Evolutionary conservation across 768 basidiomycete species (phyloP).

Genomic region (Hericium erinaceus): DNA sequence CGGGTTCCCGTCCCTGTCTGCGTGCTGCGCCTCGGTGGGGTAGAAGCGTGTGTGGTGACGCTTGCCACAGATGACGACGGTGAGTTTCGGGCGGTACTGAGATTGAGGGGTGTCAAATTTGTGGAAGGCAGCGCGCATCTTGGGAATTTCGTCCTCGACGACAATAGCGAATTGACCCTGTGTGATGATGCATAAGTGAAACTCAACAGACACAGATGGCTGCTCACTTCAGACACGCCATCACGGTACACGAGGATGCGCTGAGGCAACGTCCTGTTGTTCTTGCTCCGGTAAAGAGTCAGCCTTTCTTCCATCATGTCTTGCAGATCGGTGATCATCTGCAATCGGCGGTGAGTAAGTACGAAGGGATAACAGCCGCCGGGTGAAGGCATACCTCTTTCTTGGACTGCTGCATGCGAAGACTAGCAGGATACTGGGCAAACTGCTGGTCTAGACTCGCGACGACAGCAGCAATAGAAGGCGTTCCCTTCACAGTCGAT

Average conservation of each 20-base stretch:
- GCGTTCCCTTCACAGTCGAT: constrained; percentile 49
- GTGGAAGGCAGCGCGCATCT: constrained; percentile 33
- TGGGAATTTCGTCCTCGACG: constrained; percentile 32
- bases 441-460: constrained; percentile 35
- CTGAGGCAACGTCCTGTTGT: constrained; percentile 28
- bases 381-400: constrained; percentile 50
- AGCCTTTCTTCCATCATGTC: constrained; percentile 42
- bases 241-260: constrained; percentile 54
- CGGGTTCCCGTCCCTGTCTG: constrained; percentile 41
- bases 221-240: constrained; percentile 67
- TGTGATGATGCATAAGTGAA: not conserved
- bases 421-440: constrained; percentile 40
- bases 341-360: not conserved
- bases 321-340: constrained; percentile 41
- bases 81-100: constrained; percentile 37
- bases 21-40: constrained; percentile 33
- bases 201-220: not conserved
- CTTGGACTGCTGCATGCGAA: constrained; percentile 45
- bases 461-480: constrained; percentile 47
- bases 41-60: constrained; percentile 52
- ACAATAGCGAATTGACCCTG: constrained; percentile 43
- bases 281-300: constrained; percentile 28
- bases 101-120: constrained; percentile 27
- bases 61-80: constrained; percentile 48
- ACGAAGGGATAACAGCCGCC: not conserved